These are phyloP conservation scores for Suhomyces chickasaworum DNA, from an alignment of 1,139 yeast genomes.

Conservation along the genomic window DNA sequence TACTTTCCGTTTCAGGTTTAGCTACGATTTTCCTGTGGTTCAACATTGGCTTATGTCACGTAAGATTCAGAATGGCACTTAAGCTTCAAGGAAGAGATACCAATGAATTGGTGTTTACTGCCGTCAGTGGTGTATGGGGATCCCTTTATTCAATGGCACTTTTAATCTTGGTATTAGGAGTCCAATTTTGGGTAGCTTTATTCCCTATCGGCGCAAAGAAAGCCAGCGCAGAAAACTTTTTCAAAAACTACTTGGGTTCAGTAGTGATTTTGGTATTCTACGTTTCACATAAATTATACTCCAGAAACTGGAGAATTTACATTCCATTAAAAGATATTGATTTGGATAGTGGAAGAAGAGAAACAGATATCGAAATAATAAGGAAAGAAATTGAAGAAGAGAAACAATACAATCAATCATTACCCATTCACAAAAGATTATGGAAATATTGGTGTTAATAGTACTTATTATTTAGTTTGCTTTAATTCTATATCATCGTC, in stretches of 20 bases:
- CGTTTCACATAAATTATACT: conserved; percentile 34
- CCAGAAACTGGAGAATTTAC: conserved; percentile 37
- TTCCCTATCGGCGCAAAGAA: conserved; percentile 33
- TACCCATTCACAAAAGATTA: conserved; percentile 21
- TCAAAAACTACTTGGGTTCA: conserved; percentile 41
- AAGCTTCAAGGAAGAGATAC: conserved; percentile 31
- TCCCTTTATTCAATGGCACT: conserved; percentile 36
- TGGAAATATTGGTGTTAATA: conserved; percentile 22
- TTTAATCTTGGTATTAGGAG: conserved; percentile 33
- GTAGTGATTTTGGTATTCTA: conserved; percentile 37
- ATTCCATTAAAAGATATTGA: conserved; percentile 33
- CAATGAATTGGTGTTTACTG: conserved; percentile 31
- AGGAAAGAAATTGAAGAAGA: conserved; percentile 29
- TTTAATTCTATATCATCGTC: conserved; percentile 12
- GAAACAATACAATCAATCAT: conserved; percentile 11
- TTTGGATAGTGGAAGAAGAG: conserved; percentile 37
- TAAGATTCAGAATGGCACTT: conserved; percentile 43
- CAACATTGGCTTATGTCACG: conserved; percentile 40
- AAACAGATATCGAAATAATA: conserved; percentile 29
- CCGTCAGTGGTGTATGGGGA: conserved; percentile 37
- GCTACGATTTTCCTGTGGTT: conserved; percentile 49
- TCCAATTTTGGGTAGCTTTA: conserved; percentile 43
- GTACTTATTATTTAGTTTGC: conserved; percentile 2
- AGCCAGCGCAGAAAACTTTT: conserved; percentile 35
- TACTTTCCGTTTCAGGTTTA: conserved; percentile 44